phyloP scores from a whole-genome alignment of 148 eudicot genomes.

The Talinum fruticosum region DNA sequence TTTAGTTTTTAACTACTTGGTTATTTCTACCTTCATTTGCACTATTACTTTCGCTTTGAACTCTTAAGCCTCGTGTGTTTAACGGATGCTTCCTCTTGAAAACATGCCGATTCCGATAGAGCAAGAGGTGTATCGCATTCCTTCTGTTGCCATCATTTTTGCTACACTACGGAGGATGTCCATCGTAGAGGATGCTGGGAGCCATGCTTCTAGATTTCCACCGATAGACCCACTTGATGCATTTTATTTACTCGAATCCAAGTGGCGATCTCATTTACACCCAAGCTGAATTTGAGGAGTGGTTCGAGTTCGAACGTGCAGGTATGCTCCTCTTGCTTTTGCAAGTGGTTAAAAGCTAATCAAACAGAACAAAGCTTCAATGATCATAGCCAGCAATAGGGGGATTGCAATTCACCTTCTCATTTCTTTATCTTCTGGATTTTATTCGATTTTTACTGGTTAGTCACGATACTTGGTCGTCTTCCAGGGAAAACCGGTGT shows the following conservation, averaged over 20 bases:
- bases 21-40: too few relatives aligned
- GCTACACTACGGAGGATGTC: slow-evolving; percentile 53
- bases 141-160: slow-evolving; percentile 69
- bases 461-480: too few relatives aligned
- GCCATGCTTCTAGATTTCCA: slow-evolving; percentile 43
- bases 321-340: slow-evolving; percentile 38
- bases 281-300: slow-evolving; percentile 73
- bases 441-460: too few relatives aligned
- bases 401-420: too few relatives aligned
- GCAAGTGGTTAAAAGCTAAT: neutral
- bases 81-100: slow-evolving; percentile 97
- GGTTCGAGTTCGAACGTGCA: slow-evolving; percentile 74
- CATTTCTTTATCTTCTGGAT: too few relatives aligned
- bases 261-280: slow-evolving; percentile 80
- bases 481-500: slow-evolving; percentile 76
- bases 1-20: too few relatives aligned
- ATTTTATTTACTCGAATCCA: slow-evolving; percentile 83
- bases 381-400: too few relatives aligned
- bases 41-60: too few relatives aligned
- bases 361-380: too few relatives aligned
- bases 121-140: slow-evolving; percentile 92
- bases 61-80: neutral
- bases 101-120: slow-evolving; percentile 70
- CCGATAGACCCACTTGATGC: slow-evolving; percentile 88
- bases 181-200: slow-evolving; percentile 34